Evolutionary conservation across 2,329 filamentous ascomycete genomes (phyloP).

Genomic region (Botrytis fabae): DNA sequence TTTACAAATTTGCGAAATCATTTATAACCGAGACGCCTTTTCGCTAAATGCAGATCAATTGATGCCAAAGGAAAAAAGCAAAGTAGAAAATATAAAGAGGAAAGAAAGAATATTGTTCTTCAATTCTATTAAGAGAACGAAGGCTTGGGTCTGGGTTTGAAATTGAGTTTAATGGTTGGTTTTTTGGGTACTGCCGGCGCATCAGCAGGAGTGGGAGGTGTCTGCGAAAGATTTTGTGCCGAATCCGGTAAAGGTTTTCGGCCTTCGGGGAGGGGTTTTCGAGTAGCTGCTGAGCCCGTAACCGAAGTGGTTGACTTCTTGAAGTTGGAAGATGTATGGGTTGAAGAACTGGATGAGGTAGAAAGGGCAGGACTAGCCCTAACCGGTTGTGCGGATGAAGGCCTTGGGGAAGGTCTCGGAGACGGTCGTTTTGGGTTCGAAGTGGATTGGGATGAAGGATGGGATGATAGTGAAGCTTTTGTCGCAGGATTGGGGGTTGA

Average conservation of each 20-base stretch:
- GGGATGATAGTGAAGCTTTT: conserved; percentile 16
- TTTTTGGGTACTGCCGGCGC: conserved; percentile 8
- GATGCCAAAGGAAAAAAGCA: conserved; percentile 17
- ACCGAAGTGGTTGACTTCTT: neutral
- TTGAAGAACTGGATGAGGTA: conserved; percentile 24
- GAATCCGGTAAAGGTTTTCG: conserved; percentile 27
- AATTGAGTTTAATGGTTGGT: conserved; percentile 25
- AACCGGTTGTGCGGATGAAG: conserved; percentile 26
- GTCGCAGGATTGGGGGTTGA: conserved; percentile 29
- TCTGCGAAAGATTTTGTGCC: neutral
- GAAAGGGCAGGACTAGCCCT: conserved; percentile 24
- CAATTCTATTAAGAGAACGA: conserved; percentile 15
- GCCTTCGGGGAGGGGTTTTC: conserved; percentile 31
- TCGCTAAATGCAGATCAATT: conserved; percentile 35
- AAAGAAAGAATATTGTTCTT: neutral
- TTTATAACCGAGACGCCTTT: conserved; percentile 28
- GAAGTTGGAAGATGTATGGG: conserved; percentile 17
- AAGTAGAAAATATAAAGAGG: neutral
- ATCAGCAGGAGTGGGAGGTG: neutral
- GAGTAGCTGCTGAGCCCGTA: conserved; percentile 3
- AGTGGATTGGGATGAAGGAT: conserved; percentile 19
- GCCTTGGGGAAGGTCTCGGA: conserved; percentile 27
- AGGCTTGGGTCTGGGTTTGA: conserved; percentile 23
- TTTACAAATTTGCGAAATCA: conserved; percentile 18
- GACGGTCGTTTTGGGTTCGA: conserved; percentile 12